phyloP scores from a whole-genome alignment of 768 basidiomycete species.

The Kwoniella shandongensis region DNA sequence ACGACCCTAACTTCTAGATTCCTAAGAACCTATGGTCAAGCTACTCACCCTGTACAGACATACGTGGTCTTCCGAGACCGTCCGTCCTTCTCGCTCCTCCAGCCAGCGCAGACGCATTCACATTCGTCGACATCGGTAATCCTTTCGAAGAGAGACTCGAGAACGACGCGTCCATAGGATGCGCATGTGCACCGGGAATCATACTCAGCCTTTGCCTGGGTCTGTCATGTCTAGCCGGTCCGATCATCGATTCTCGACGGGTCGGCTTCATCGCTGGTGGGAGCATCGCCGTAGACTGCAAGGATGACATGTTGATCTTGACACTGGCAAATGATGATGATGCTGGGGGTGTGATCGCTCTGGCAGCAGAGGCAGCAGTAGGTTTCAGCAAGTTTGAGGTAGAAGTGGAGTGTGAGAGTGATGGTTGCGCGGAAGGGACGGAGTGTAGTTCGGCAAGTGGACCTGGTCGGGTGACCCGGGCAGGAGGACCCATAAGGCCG shows the following conservation, averaged over 20 bases:
- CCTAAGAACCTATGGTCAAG: too few relatives aligned
- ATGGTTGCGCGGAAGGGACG: constrained; percentile 4
- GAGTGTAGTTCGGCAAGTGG: constrained; percentile 18
- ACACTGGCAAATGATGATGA: constrained; percentile 14
- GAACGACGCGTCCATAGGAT: constrained; percentile 7
- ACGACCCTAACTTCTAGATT: too few relatives aligned
- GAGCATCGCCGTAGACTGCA: not conserved
- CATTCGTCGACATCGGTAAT: constrained; percentile 1
- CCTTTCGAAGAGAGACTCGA: constrained; percentile 3
- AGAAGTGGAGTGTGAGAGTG: constrained; percentile 10
- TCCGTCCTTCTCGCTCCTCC: constrained; percentile 20
- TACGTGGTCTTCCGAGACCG: not conserved
- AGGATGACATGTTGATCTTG: constrained; percentile 9
- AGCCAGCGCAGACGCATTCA: constrained; percentile 15
- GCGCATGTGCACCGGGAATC: constrained; percentile 4
- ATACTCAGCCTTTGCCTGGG: constrained; percentile 11
- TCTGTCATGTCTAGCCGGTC: constrained; percentile 23
- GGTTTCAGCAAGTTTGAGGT: constrained; percentile 24
- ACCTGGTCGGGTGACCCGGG: constrained; percentile 12
- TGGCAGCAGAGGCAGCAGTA: constrained; percentile 22
- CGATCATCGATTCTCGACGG: constrained; percentile 18
- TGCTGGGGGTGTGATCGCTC: constrained; percentile 2
- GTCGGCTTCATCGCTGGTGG: constrained; percentile 2
- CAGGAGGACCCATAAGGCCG: constrained; percentile 28
- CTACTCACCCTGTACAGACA: constrained; percentile 17